These are phyloP conservation scores for Rhynchosporium graminicola DNA, from an alignment of 2,329 filamentous ascomycete genomes.

Conservation along the genomic window DNA sequence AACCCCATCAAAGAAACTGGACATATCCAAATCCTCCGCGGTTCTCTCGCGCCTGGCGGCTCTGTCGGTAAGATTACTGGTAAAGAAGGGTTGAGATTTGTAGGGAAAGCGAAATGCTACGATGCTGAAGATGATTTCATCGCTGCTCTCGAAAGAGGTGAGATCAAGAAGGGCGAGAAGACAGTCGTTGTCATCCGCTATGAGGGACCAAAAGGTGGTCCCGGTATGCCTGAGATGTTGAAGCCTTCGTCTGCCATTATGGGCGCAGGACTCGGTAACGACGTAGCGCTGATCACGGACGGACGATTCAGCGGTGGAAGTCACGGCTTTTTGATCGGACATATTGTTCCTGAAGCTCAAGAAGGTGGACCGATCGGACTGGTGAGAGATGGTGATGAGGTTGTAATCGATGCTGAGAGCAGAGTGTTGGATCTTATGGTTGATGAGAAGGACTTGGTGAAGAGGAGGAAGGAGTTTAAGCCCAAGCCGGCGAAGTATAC, in stretches of 20 bases:
- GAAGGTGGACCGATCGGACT: slow-evolving; percentile 60
- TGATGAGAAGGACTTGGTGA: slow-evolving; percentile 51
- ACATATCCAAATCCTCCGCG: slow-evolving; percentile 72
- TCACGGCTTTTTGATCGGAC: slow-evolving; percentile 63
- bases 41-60: slow-evolving; percentile 68
- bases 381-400: slow-evolving; percentile 58
- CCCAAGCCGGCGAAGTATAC: slow-evolving; percentile 58
- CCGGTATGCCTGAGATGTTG: slow-evolving; percentile 74
- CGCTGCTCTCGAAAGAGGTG: slow-evolving; percentile 62
- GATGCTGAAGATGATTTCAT: slow-evolving; percentile 72
- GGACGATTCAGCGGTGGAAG: slow-evolving; percentile 61
- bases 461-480: slow-evolving; percentile 52
- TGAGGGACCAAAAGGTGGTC: slow-evolving; percentile 71
- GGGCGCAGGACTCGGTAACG: slow-evolving; percentile 69
- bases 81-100: slow-evolving; percentile 69
- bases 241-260: slow-evolving; percentile 73
- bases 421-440: slow-evolving; percentile 54
- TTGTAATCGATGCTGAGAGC: slow-evolving; percentile 61
- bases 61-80: slow-evolving; percentile 76
- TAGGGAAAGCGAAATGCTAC: slow-evolving; percentile 69
- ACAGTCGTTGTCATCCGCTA: slow-evolving; percentile 76
- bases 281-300: slow-evolving; percentile 72
- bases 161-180: slow-evolving; percentile 75
- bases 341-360: slow-evolving; percentile 62
- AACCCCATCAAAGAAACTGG: slow-evolving; percentile 71